Conservation (phyloP, 2,329 filamentous ascomycete genomes). For the Tothia fuscella region DNA sequence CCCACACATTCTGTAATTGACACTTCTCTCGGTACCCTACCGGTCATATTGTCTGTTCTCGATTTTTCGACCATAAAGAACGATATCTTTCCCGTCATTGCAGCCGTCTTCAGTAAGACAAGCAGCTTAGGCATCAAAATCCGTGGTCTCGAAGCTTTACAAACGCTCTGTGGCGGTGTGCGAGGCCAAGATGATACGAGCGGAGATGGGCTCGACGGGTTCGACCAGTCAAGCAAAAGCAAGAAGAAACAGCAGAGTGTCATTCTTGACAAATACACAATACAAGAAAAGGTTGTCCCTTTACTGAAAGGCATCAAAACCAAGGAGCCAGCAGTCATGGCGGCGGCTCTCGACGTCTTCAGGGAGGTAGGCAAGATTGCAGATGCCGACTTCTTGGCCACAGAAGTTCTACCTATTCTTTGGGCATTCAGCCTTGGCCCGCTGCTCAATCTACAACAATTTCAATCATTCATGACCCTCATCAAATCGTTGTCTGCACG, state of each 20-base stretch:
- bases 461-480: conserved; percentile 78
- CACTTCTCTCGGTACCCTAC: conserved; percentile 65
- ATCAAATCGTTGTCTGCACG: conserved; percentile 69
- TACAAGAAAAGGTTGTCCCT: conserved; percentile 94
- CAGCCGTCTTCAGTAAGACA: conserved; percentile 81
- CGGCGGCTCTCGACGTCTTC: conserved; percentile 78
- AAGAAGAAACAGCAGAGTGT: conserved; percentile 53
- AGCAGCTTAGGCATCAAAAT: conserved; percentile 93
- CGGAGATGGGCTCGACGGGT: conserved; percentile 64
- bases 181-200: conserved; percentile 33
- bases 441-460: conserved; percentile 71
- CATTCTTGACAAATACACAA: conserved; percentile 91
- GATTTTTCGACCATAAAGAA: conserved; percentile 97
- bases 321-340: conserved; percentile 93
- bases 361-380: conserved; percentile 69
- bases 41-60: conserved; percentile 70
- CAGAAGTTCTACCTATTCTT: conserved; percentile 78
- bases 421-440: conserved; percentile 91
- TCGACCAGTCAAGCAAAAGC: conserved; percentile 39
- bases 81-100: conserved; percentile 87
- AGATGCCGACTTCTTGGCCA: conserved; percentile 82
- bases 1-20: conserved; percentile 83
- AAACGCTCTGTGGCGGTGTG: conserved; percentile 73
- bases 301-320: conserved; percentile 89
- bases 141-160: conserved; percentile 78